Evolutionary conservation across 805 yeast species (phyloP).

Genomic region (Suhomyces vadensis): DNA sequence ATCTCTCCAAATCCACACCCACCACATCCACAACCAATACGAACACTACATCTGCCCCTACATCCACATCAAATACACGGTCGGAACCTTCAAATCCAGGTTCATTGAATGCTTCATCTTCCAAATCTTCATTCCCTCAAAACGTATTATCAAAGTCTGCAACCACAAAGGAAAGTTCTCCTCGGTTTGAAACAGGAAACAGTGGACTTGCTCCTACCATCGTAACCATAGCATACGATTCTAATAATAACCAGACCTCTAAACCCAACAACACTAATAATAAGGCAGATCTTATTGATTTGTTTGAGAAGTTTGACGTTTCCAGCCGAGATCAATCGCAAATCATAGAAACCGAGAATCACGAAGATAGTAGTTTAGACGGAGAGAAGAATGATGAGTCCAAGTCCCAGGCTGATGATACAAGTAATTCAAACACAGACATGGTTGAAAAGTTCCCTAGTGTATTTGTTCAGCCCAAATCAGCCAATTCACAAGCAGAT

Average conservation of each 20-base stretch:
- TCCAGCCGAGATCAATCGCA: constrained; percentile 4
- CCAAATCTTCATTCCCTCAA: constrained; percentile 20
- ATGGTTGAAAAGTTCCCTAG: neutral
- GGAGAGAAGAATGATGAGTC: constrained; percentile 3
- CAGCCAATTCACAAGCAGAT: too few relatives aligned
- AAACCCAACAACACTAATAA: constrained; percentile 1
- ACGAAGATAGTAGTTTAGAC: constrained; percentile 1
- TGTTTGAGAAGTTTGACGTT: constrained; percentile 39
- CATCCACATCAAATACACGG: constrained; percentile 8
- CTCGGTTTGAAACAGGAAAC: neutral
- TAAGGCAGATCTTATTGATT: constrained; percentile 27
- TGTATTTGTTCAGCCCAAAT: neutral
- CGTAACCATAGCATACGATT: constrained; percentile 16
- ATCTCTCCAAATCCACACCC: constrained; percentile 39
- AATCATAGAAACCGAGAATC: constrained; percentile 2
- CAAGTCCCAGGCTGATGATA: neutral
- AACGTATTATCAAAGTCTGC: constrained; percentile 15
- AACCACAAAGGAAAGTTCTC: neutral
- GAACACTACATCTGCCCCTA: constrained; percentile 24
- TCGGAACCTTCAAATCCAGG: neutral
- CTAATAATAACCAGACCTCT: neutral
- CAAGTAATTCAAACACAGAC: neutral
- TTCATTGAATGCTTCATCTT: constrained; percentile 6
- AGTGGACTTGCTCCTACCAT: constrained; percentile 25
- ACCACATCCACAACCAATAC: constrained; percentile 44